These are phyloP conservation scores for Annulohypoxylon moriforme DNA, from an alignment of 495 filamentous ascomycete species.

Conservation along the genomic window DNA sequence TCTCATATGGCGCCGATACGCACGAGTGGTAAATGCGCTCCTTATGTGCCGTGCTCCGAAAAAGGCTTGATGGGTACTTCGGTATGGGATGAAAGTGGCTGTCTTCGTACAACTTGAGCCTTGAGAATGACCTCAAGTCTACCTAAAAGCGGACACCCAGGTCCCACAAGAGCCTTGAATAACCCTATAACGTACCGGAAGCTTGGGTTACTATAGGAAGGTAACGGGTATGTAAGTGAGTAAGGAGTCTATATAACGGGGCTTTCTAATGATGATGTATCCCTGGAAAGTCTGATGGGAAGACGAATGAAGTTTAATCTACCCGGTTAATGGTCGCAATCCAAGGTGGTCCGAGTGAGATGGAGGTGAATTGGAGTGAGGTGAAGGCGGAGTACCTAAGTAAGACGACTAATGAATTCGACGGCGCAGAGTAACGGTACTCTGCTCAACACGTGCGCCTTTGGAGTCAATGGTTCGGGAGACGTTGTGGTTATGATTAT, in stretches of 20 bases:
- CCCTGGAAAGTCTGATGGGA: neutral
- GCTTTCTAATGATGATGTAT: conserved; percentile 13
- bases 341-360: conserved; percentile 18
- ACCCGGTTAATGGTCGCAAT: conserved; percentile 1
- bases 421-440: conserved; percentile 21
- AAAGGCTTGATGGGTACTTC: conserved; percentile 8
- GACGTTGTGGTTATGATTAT: neutral
- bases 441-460: conserved; percentile 14
- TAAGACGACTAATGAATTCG: conserved; percentile 24
- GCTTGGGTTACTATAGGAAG: conserved; percentile 1
- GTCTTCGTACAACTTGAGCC: conserved; percentile 28
- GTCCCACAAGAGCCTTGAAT: conserved; percentile 21
- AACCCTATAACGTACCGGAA: conserved; percentile 3
- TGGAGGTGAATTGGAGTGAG: conserved; percentile 3
- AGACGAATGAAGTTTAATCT: conserved; percentile 22
- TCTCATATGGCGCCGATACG: conserved; percentile 12
- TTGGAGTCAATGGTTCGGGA: conserved; percentile 20
- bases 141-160: conserved; percentile 6
- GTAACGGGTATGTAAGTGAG: neutral
- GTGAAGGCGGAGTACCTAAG: conserved; percentile 26
- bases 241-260: conserved; percentile 16
- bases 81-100: conserved; percentile 25
- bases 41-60: conserved; percentile 1
- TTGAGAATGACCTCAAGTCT: conserved; percentile 9
- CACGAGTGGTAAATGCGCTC: conserved; percentile 17